Percentiles rank a stretch among this genome's conserved stretches.
These are phyloP conservation scores for Knoxia roxburghii DNA, from an alignment of 257 asterid species.

Conservation along the genomic window DNA sequence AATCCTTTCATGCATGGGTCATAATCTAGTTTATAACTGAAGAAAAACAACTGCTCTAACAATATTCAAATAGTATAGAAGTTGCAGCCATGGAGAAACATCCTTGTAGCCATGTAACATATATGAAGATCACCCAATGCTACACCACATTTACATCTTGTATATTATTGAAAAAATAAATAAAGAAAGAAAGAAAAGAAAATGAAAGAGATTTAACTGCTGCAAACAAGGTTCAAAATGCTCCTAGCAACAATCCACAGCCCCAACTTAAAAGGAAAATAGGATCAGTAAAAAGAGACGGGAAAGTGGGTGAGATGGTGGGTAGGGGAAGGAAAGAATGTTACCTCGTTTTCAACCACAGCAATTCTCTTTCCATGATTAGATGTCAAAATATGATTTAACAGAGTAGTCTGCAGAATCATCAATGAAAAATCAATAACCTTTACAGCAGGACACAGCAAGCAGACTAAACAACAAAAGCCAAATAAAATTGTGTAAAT, in stretches of 20 bases:
- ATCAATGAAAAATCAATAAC: conserved; percentile 7
- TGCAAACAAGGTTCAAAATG: too few relatives aligned
- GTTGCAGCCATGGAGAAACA: too few relatives aligned
- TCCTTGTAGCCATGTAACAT: too few relatives aligned
- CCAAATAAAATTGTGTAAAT: conserved; percentile 1
- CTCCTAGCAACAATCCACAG: neutral
- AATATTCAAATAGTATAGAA: too few relatives aligned
- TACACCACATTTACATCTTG: too few relatives aligned
- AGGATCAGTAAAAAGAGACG: neutral
- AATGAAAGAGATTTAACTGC: too few relatives aligned
- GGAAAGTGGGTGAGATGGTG: neutral
- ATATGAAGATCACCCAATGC: too few relatives aligned
- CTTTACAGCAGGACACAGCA: neutral
- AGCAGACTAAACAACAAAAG: neutral
- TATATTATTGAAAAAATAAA: too few relatives aligned
- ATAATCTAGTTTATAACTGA: too few relatives aligned
- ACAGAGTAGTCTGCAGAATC: conserved; percentile 79
- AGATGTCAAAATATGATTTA: conserved; percentile 89
- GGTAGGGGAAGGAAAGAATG: conserved; percentile 3
- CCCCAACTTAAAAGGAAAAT: neutral
- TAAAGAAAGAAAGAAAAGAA: too few relatives aligned
- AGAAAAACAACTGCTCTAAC: too few relatives aligned
- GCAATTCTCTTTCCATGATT: conserved; percentile 94
- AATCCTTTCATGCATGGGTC: too few relatives aligned
- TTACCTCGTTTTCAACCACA: conserved; percentile 96